Percentiles rank a stretch among this genome's conserved stretches.
Conservation (phyloP, 805 yeast genomes). For the Candida sanyiensis region DNA sequence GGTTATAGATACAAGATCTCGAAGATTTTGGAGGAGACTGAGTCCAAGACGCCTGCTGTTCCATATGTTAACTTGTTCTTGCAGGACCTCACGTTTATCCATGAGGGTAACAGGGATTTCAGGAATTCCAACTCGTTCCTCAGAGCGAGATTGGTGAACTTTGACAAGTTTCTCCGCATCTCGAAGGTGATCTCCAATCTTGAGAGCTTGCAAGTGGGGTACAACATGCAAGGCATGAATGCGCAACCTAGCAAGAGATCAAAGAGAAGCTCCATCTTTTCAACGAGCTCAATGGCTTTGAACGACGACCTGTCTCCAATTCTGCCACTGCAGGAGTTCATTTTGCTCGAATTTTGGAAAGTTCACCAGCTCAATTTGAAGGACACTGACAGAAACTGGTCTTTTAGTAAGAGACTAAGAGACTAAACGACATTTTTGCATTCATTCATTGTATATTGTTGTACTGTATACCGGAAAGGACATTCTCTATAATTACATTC, state of each 20-base stretch:
- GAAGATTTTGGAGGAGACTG: constrained; percentile 42
- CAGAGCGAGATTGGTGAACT: constrained; percentile 50
- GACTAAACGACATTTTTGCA: too few relatives aligned
- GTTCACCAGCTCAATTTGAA: constrained; percentile 52
- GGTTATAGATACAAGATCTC: constrained; percentile 61
- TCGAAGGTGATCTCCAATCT: constrained; percentile 61
- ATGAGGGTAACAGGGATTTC: constrained; percentile 72
- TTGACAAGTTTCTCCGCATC: constrained; percentile 66
- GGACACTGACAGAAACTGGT: constrained; percentile 69
- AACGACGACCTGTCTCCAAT: constrained; percentile 30
- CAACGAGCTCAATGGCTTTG: constrained; percentile 17
- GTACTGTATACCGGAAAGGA: too few relatives aligned
- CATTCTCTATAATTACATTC: too few relatives aligned
- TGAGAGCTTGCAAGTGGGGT: constrained; percentile 63
- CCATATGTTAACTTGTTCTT: constrained; percentile 72
- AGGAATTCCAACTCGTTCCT: constrained; percentile 51
- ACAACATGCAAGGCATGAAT: constrained; percentile 23
- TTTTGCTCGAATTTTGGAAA: constrained; percentile 65
- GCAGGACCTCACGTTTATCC: constrained; percentile 76
- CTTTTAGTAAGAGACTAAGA: constrained; percentile 45
- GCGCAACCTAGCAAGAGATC: constrained; percentile 16
- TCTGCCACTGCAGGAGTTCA: constrained; percentile 40
- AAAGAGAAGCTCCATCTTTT: constrained; percentile 24
- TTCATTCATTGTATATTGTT: too few relatives aligned
- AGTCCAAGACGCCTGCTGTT: constrained; percentile 52